A percentile compares a stretch with the other conserved stretches of the same genome.
Evolutionary conservation across 768 basidiomycete species (phyloP).

Genomic region (Tubosaeta sp.): DNA sequence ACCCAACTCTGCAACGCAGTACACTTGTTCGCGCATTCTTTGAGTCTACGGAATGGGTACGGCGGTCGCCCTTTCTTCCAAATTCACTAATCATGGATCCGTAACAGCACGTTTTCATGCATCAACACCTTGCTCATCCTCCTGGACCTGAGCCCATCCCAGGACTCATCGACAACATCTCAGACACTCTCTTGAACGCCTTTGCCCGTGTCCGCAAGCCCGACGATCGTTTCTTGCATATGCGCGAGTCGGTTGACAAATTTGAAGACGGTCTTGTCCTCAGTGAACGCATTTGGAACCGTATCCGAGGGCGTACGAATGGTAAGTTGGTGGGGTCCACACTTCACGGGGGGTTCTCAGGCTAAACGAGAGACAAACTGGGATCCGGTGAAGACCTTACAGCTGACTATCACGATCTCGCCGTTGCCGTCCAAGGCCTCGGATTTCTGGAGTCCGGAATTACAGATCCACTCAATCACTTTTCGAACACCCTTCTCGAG

Average conservation of each 20-base stretch:
- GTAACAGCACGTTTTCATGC: conserved; percentile 89
- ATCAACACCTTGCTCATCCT: conserved; percentile 91
- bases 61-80: conserved; percentile 16
- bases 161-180: conserved; percentile 89
- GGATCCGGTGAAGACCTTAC: conserved; percentile 91
- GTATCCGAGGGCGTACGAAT: conserved; percentile 76
- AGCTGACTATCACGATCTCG: conserved; percentile 95
- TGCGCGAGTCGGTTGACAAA: conserved; percentile 90
- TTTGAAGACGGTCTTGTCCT: conserved; percentile 90
- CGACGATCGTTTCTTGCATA: conserved; percentile 89
- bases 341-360: conserved; percentile 54
- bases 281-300: conserved; percentile 77
- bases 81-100: conserved; percentile 5
- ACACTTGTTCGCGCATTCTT: conserved; percentile 92
- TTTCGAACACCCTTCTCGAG: conserved; percentile 93
- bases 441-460: conserved; percentile 98
- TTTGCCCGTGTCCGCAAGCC: conserved; percentile 96
- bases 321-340: conserved; percentile 53
- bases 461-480: conserved; percentile 95
- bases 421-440: conserved; percentile 92
- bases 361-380: conserved; percentile 80
- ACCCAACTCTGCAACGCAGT: conserved; percentile 90
- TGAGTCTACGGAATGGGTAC: conserved; percentile 97
- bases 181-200: conserved; percentile 93
- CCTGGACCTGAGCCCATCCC: conserved; percentile 75